These are phyloP conservation scores for Boehmeria nivea DNA, from an alignment of 306 rosid genomes.

Conservation along the genomic window DNA sequence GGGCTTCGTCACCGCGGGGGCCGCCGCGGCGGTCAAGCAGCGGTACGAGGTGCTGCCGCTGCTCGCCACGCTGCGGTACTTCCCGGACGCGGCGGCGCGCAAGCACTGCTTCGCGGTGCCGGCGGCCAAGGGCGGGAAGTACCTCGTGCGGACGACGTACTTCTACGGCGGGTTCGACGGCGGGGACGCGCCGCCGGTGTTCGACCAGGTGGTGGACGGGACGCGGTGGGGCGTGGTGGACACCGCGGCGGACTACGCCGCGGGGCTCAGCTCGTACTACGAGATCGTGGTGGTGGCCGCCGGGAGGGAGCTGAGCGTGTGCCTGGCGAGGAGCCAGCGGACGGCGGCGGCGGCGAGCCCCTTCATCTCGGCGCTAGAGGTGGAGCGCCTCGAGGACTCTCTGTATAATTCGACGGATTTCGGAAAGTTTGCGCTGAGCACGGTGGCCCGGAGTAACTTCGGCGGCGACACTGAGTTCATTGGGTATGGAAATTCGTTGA, in stretches of 20 bases:
- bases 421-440: conserved; percentile 48
- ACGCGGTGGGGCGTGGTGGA: conserved; percentile 64
- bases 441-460: conserved; percentile 52
- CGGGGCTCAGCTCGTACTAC: conserved; percentile 67
- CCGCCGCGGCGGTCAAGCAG: conserved; percentile 18
- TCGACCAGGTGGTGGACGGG: conserved; percentile 82
- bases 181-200: conserved; percentile 66
- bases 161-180: conserved; percentile 81
- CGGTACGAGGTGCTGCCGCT: conserved; percentile 25
- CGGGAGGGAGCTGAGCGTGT: conserved; percentile 53
- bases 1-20: conserved; percentile 49
- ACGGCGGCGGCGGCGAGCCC: conserved; percentile 61
- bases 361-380: conserved; percentile 78
- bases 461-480: conserved; percentile 43
- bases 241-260: conserved; percentile 62
- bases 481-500: conserved; percentile 32
- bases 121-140: conserved; percentile 41
- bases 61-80: conserved; percentile 60
- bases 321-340: conserved; percentile 59
- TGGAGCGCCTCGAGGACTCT: conserved; percentile 49
- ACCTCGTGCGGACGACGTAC: conserved; percentile 54
- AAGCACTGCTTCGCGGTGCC: conserved; percentile 73
- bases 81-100: conserved; percentile 46
- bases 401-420: conserved; percentile 71
- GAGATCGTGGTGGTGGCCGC: conserved; percentile 48